These are phyloP conservation scores for Lepidium sativum DNA, from an alignment of 345 rosid genomes.

Conservation along the genomic window DNA sequence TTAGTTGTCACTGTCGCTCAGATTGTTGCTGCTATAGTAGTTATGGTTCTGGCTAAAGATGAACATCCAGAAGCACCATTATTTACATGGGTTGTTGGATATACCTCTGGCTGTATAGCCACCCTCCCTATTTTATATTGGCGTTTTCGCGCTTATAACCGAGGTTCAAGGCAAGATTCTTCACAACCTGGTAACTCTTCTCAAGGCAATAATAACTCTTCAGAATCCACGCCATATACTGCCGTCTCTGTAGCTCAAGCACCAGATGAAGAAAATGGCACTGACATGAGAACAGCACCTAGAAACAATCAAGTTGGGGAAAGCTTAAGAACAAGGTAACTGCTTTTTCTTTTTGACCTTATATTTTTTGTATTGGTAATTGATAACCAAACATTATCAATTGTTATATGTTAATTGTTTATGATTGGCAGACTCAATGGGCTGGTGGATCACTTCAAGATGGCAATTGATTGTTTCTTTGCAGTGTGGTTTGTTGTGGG, in stretches of 20 bases:
- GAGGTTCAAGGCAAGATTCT: slow-evolving; percentile 33
- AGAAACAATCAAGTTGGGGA: slow-evolving; percentile 31
- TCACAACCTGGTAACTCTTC: slow-evolving; percentile 32
- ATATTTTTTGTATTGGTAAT: neutral
- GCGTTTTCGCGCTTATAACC: slow-evolving; percentile 50
- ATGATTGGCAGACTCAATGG: slow-evolving; percentile 49
- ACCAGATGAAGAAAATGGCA: slow-evolving; percentile 46
- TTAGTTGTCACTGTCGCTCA: slow-evolving; percentile 57
- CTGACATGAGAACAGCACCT: slow-evolving; percentile 12
- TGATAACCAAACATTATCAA: neutral
- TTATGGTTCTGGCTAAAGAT: slow-evolving; percentile 50
- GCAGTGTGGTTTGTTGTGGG: slow-evolving; percentile 97
- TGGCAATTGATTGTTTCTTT: slow-evolving; percentile 86
- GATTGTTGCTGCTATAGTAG: slow-evolving; percentile 70
- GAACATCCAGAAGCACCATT: slow-evolving; percentile 78
- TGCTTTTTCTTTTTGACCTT: neutral
- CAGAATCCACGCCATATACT: slow-evolving; percentile 51
- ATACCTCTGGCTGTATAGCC: slow-evolving; percentile 74
- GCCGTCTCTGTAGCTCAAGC: slow-evolving; percentile 51
- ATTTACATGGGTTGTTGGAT: slow-evolving; percentile 75
- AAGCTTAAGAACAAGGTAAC: slow-evolving; percentile 43
- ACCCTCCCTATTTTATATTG: slow-evolving; percentile 77
- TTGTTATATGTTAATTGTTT: neutral
- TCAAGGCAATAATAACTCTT: slow-evolving; percentile 28
- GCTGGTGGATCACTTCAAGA: slow-evolving; percentile 73